phyloP scores from a whole-genome alignment of 1,284 basidiomycete species.

The Microbotryum silenes-acaulis region DNA sequence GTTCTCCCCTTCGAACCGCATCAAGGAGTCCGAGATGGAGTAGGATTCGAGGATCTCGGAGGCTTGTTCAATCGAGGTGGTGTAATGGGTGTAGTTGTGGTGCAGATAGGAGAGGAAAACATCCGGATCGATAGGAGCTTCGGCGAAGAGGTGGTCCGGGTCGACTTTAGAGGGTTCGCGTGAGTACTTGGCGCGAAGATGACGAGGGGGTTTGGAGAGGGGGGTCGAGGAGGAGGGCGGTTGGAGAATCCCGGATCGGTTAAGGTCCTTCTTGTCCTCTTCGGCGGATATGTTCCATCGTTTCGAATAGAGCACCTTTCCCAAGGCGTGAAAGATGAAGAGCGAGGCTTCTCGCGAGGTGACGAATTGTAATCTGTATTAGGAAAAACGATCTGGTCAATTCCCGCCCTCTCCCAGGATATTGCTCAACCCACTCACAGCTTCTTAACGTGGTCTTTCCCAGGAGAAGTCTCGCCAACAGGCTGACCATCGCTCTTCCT shows the following conservation, averaged over 20 bases:
- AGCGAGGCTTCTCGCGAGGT: slow-evolving; percentile 77
- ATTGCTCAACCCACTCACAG: slow-evolving; percentile 37
- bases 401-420: background rate
- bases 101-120: slow-evolving; percentile 84
- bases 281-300: slow-evolving; percentile 39
- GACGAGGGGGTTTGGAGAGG: slow-evolving; percentile 23
- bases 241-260: slow-evolving; percentile 24
- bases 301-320: slow-evolving; percentile 92
- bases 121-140: slow-evolving; percentile 83
- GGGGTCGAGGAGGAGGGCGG: background rate
- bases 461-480: slow-evolving; percentile 34
- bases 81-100: slow-evolving; percentile 84
- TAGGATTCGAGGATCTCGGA: slow-evolving; percentile 64
- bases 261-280: slow-evolving; percentile 36
- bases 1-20: slow-evolving; percentile 56
- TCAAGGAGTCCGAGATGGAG: slow-evolving; percentile 64
- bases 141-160: slow-evolving; percentile 69
- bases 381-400: background rate
- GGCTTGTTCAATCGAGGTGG: slow-evolving; percentile 66
- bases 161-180: slow-evolving; percentile 58
- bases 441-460: slow-evolving; percentile 38
- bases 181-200: slow-evolving; percentile 24
- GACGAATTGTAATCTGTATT: slow-evolving; percentile 53
- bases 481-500: slow-evolving; percentile 33
- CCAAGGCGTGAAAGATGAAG: slow-evolving; percentile 83